Evolutionary conservation across 768 basidiomycete genomes (phyloP), one percentile per base, ranked within the genome.

Genomic region (Pilatotrama ljubarskyi): DNA sequence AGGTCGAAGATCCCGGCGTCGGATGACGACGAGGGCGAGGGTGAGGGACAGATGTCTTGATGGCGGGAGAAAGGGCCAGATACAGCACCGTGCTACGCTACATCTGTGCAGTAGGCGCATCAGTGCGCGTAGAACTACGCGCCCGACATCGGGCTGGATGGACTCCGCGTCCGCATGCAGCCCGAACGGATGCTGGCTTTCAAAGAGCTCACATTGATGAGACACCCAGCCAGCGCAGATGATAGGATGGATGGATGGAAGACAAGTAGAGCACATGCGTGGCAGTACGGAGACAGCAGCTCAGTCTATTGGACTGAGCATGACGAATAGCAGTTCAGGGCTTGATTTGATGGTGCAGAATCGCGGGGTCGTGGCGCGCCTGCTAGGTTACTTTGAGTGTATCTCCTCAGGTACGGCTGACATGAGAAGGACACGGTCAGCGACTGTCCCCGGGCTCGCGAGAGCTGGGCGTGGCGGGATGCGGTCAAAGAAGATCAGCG

Each of bases 191-290:
- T 3, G 8, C 2, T 22, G 42, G 7, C 43, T 22, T 32, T 44
- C 43, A 37, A 44, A 55, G 22, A 38, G 20, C 24, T 13, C 8
- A 11, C 15, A 36, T 25, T 14, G 8, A 29, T n/a, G 22, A 32
- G 38, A n/a, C 13, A 7, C 38, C 13, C 24, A 8, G 5, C 32
- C 26, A 10, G 41, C 22, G 41, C 22, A 37, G 50, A 32, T 24
- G 50, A 52, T 58, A 11, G 25, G 59, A 37, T 14, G 52, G 40
- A 29, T 32, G 11, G 29, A 32, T n/a, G 43, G 36, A 36, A 43
- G 29, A 11, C 32, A 20, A 42, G 48, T 50, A 60, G 52, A 55
- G 53, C 59, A 60, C 59, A 54, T 60, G 59, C 52, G 29, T 43
- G 51, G 40, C 52, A 55, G 59, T 53, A 49, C 52, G 37, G 53